phyloP scores from a whole-genome alignment of 2,329 filamentous ascomycete genomes.

The Aspergillus japonicus region DNA sequence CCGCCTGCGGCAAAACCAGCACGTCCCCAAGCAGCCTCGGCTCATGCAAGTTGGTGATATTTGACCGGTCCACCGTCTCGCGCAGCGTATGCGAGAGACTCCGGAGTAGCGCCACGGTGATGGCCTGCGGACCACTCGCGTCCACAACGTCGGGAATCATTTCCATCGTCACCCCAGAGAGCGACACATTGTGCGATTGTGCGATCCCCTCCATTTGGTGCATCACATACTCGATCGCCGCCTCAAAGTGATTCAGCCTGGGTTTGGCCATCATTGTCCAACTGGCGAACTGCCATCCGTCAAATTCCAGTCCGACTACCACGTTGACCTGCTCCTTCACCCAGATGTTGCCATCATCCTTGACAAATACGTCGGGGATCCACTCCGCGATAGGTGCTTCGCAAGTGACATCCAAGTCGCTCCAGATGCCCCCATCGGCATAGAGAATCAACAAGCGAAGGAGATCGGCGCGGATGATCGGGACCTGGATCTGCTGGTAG shows the following conservation, averaged over 20 bases:
- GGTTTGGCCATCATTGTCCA: conserved; percentile 17
- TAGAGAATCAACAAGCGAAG: conserved; percentile 44
- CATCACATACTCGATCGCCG: conserved; percentile 15
- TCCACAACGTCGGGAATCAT: conserved; percentile 15
- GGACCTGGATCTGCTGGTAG: conserved; percentile 30
- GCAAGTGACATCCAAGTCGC: conserved; percentile 42
- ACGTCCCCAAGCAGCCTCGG: conserved; percentile 13
- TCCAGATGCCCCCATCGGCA: conserved; percentile 44
- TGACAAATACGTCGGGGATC: conserved; percentile 33
- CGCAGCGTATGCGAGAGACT: conserved; percentile 3
- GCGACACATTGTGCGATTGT: conserved; percentile 3
- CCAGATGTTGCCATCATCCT: conserved; percentile 6
- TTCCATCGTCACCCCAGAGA: conserved; percentile 9
- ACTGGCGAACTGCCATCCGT: conserved; percentile 15
- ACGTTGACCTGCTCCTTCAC: conserved; percentile 14
- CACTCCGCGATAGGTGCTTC: conserved; percentile 35
- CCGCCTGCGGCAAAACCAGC: conserved; percentile 15
- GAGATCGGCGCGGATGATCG: conserved; percentile 45
- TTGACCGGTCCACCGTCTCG: background rate
- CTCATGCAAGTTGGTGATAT: conserved; percentile 8
- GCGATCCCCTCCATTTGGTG: conserved; percentile 5
- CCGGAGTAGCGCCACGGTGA: conserved; percentile 13
- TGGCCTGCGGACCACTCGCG: conserved; percentile 15
- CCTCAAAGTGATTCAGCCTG: conserved; percentile 11
- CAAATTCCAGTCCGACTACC: conserved; percentile 23